Evolutionary conservation across 2,329 filamentous ascomycete species (phyloP).

Genomic region (Cordyceps sp.): DNA sequence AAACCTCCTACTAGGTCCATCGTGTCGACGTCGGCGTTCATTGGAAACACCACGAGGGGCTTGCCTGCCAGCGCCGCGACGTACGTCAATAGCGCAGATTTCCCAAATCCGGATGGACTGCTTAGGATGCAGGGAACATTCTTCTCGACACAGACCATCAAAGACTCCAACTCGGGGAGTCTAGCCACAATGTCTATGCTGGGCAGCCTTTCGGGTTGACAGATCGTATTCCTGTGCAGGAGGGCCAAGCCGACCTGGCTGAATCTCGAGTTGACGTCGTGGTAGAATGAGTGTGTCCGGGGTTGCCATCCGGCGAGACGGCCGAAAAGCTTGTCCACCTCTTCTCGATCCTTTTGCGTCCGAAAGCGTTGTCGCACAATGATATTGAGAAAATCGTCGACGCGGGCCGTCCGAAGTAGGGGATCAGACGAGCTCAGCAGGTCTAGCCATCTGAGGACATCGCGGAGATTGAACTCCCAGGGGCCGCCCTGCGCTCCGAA

Average conservation of each 20-base stretch:
- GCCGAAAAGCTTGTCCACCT: constrained; percentile 50
- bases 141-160: constrained; percentile 75
- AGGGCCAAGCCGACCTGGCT: constrained; percentile 70
- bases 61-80: constrained; percentile 68
- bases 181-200: constrained; percentile 33
- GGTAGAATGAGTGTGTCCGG: constrained; percentile 48
- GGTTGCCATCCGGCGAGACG: constrained; percentile 39
- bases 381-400: constrained; percentile 62
- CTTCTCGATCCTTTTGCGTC: constrained; percentile 45
- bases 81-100: constrained; percentile 64
- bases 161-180: constrained; percentile 62
- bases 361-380: constrained; percentile 83
- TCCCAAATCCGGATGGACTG: constrained; percentile 72
- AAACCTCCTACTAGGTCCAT: constrained; percentile 97
- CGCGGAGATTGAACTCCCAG: constrained; percentile 92
- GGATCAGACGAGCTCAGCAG: constrained; percentile 36
- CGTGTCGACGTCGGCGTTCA: constrained; percentile 91
- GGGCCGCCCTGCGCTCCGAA: constrained; percentile 55
- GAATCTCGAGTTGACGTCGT: constrained; percentile 47
- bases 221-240: constrained; percentile 40
- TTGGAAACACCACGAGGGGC: constrained; percentile 62
- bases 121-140: constrained; percentile 81
- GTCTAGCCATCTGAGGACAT: constrained; percentile 76
- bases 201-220: constrained; percentile 34
- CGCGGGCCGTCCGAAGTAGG: constrained; percentile 40